Percentiles rank a stretch among this genome's conserved stretches.
These are phyloP conservation scores for Pichia deserticola DNA, from an alignment of 805 yeast species.

Conservation along the genomic window DNA sequence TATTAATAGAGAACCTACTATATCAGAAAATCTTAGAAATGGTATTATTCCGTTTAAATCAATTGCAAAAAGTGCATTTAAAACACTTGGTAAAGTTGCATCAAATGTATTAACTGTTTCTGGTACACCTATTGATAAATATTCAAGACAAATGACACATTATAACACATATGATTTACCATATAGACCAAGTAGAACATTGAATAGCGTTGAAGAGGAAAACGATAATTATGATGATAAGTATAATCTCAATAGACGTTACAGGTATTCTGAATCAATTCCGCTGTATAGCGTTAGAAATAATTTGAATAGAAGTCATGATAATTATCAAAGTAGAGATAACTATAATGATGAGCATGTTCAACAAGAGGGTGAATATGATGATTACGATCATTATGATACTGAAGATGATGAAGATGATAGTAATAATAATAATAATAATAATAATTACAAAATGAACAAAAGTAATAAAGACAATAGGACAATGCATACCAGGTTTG, in stretches of 20 bases:
- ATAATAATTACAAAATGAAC: no score
- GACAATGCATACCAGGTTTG: no score
- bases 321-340: no score
- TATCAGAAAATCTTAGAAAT: slow-evolving; percentile 3
- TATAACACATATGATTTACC: slow-evolving; percentile 4
- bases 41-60: slow-evolving; percentile 7
- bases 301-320: no score
- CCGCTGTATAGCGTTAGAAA: no score
- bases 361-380: no score
- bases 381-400: no score
- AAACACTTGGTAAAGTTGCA: slow-evolving; percentile 4
- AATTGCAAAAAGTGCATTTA: slow-evolving; percentile 1
- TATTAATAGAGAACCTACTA: slow-evolving; percentile 4
- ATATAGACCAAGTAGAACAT: background rate
- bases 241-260: background rate
- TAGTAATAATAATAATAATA: no score
- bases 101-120: slow-evolving; percentile 7
- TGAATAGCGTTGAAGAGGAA: background rate
- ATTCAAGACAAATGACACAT: slow-evolving; percentile 6
- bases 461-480: no score
- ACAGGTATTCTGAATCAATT: no score
- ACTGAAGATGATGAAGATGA: no score
- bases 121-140: slow-evolving; percentile 4
- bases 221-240: background rate
- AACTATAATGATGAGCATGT: no score